Base-by-base conservation (phyloP, 139 green algal genomes). In the Chlamydomonas eustigma region DNA sequence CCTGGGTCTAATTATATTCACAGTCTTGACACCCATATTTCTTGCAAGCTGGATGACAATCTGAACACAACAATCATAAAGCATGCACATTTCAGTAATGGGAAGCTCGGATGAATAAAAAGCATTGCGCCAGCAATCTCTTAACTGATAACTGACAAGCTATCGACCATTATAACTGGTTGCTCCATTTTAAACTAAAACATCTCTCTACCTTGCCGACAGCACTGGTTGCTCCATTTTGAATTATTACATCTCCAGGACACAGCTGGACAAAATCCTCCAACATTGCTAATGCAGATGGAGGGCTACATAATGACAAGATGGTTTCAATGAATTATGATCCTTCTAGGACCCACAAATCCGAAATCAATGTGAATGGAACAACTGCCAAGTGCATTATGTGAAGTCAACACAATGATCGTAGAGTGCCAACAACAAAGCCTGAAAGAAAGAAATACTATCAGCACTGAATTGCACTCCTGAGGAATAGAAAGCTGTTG, bases 61-160 rank as follows among this genome's bases (percentile, higher is more conserved):
- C 87, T 94, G 88, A 51, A 51, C 6, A 12, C 32, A 33, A 24
- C 18, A 70, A 12, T 37, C 63, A 70, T 31, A 70, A 70, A 70
- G 25, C 32, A 33, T 70, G 6, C 63, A 12, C 6, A n/a, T n/a
- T n/a, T n/a, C n/a, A n/a, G n/a, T n/a, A n/a, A n/a, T n/a, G n/a
- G n/a, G n/a, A n/a, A n/a, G n/a, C n/a, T n/a, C n/a, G n/a, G n/a
- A n/a, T n/a, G n/a, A n/a, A n/a, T 6, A 12, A 63, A 63, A 63
- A 63, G 22, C 22, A 51, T 71, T 39, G 65, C 71, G 67, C 32
- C 31, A 87, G 74, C 90, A 88, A 33, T 94, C 84, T 0, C 92
- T 83, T 0, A 98, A 85, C 1, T 98, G 58, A 78, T 96, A 97
- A 51, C 97, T 72, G 0, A 91, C 97, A 30, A n/a, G 88, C 92